Percentiles rank a stretch among this genome's conserved stretches.
These are phyloP conservation scores for Erysimum cheiranthoides DNA, from an alignment of 345 rosid genomes.

Conservation along the genomic window DNA sequence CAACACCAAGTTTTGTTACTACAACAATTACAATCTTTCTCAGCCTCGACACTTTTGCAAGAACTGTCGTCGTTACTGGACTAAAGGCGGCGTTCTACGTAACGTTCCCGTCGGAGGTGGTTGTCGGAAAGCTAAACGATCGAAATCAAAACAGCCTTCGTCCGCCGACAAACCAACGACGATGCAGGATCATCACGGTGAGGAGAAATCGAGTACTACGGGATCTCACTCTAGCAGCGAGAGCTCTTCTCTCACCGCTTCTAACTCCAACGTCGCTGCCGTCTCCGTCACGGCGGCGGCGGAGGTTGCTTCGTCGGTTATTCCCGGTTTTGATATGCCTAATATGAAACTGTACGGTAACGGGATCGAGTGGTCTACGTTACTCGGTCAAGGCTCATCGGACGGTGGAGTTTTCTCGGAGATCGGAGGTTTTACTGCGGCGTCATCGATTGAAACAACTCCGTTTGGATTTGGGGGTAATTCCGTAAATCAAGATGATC, in stretches of 20 bases:
- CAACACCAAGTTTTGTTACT: conserved; percentile 96
- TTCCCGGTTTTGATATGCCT: conserved; percentile 45
- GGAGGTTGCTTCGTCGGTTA: conserved; percentile 54
- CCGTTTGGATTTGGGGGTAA: conserved; percentile 57
- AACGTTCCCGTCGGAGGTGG: conserved; percentile 91
- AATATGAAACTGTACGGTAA: conserved; percentile 45
- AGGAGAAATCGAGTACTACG: conserved; percentile 44
- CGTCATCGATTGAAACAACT: conserved; percentile 51
- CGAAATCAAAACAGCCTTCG: conserved; percentile 53
- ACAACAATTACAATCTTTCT: conserved; percentile 97
- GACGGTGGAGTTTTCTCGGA: conserved; percentile 75
- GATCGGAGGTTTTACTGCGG: conserved; percentile 61
- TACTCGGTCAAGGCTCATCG: conserved; percentile 57
- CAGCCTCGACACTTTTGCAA: conserved; percentile 99
- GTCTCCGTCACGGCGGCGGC: conserved; percentile 29
- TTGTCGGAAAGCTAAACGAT: conserved; percentile 57
- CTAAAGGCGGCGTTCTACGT: conserved; percentile 96
- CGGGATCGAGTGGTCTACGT: conserved; percentile 56
- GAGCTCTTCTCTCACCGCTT: conserved; percentile 79
- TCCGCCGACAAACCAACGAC: conserved; percentile 30
- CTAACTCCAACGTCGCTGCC: conserved; percentile 49
- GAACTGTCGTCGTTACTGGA: conserved; percentile 97
- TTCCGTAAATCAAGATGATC: conserved; percentile 37
- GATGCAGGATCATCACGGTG: conserved; percentile 23
- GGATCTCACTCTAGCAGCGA: conserved; percentile 64